Base-by-base conservation (phyloP, 108 stramenopile genomes). In the Cyclotella cryptica region DNA sequence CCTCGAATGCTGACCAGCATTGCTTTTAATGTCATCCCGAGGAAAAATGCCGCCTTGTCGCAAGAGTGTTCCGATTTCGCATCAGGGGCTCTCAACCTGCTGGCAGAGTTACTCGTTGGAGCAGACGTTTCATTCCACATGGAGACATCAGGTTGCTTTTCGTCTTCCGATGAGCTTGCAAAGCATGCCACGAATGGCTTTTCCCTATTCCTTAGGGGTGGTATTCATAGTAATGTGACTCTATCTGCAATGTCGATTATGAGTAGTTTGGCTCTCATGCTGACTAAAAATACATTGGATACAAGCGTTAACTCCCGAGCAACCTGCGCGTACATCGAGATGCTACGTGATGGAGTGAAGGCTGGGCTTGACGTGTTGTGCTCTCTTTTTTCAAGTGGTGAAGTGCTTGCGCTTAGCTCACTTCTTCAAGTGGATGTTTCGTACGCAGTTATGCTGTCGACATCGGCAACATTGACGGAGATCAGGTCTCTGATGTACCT, bases 401-500 rank as follows among this genome's bases (percentile, higher is more conserved):
- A 75, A 43, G 65, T 75, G 39, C 47, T 67, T 0, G 66, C 54
- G 40, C 70, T 61, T 14, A 41, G 47, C 0, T 71, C 69, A 18
- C 69, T 45, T 5, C 21, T 61, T 40, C 70, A 75, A 71, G 51
- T 75, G 28, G 74, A 67, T 43, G 63, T 57, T 8, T 29, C 46
- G 10, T 67, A 75, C 53, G 22, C 65, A 10, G 71, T 75, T 12
- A 65, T 75, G 44, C 47, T 72, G 40, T 70, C 80, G 19, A 45
- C 74, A 15, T 64, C 66, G 55, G 63, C 53, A 11, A 66, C 49
- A 26, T 61, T 81, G 43, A 42, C 75, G 22, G 67, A 54, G 6
- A 18, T 75, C 51, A 81, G 73, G 40, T 64, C 74, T 64, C 19
- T 81, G n/a, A 64, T 74, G 41, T 71, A 81, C 28, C 74, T 75